Conservation (phyloP, 441 rosid genomes). For the Pelargonium cotyledonis region DNA sequence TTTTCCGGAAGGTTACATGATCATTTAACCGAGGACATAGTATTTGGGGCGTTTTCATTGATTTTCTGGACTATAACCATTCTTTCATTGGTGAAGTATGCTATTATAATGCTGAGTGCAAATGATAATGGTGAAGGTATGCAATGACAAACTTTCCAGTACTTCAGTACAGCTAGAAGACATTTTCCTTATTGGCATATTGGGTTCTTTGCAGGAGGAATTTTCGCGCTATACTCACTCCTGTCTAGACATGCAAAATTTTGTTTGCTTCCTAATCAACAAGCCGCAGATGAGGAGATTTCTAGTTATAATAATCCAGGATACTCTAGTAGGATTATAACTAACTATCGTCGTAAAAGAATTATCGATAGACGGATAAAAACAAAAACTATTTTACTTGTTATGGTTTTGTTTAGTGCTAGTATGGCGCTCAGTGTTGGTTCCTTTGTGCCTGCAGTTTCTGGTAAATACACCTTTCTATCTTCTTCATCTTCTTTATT, state of each 20-base stretch:
- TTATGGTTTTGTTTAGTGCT: slow-evolving; percentile 73
- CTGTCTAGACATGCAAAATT: slow-evolving; percentile 85
- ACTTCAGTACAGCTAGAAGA: not conserved
- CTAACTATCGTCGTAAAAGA: slow-evolving; percentile 51
- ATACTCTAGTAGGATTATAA: slow-evolving; percentile 16
- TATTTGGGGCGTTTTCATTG: slow-evolving; percentile 6
- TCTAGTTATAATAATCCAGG: slow-evolving; percentile 56
- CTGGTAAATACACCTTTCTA: slow-evolving; percentile 40
- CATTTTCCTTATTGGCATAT: not conserved
- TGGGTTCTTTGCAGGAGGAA: slow-evolving; percentile 53
- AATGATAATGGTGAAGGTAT: slow-evolving; percentile 7
- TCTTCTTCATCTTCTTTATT: not conserved
- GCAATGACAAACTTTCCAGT: not conserved
- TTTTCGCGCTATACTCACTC: slow-evolving; percentile 81
- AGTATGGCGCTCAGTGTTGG: slow-evolving; percentile 86
- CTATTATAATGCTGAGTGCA: slow-evolving; percentile 3
- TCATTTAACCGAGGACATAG: not conserved
- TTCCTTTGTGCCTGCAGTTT: slow-evolving; percentile 76
- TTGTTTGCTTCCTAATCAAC: slow-evolving; percentile 86
- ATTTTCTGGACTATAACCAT: slow-evolving; percentile 4
- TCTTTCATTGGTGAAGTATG: slow-evolving; percentile 2
- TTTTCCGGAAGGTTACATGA: not conserved
- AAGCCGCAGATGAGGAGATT: slow-evolving; percentile 95
- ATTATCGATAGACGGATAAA: slow-evolving; percentile 70
- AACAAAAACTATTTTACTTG: slow-evolving; percentile 56